phyloP scores from a whole-genome alignment of 768 basidiomycete species.

The Tephrocybe sp. region DNA sequence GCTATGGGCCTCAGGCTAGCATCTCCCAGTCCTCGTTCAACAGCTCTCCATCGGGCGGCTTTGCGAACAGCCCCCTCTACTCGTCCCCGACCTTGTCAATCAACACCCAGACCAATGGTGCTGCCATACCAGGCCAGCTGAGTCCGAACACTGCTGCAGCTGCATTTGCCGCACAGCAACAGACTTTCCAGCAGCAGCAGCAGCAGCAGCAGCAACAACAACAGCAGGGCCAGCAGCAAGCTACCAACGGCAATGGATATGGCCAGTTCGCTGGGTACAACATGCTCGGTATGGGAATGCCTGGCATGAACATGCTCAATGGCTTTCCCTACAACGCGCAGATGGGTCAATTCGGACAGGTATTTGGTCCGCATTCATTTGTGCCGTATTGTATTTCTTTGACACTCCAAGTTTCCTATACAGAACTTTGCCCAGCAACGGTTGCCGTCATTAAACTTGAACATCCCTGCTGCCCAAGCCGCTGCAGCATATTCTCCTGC shows the following conservation, averaged over 20 bases:
- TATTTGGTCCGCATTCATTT: conserved; percentile 19
- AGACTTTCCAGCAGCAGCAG: conserved; percentile 26
- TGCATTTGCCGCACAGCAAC: conserved; percentile 48
- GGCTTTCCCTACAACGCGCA: conserved; percentile 73
- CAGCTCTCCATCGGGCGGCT: conserved; percentile 45
- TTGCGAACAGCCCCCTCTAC: conserved; percentile 63
- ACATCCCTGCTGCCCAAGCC: conserved; percentile 67
- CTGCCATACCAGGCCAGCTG: conserved; percentile 49
- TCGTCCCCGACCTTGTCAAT: conserved; percentile 70
- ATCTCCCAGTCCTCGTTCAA: conserved; percentile 56
- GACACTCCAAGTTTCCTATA: conserved; percentile 22
- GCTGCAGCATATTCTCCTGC: conserved; percentile 72
- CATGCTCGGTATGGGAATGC: conserved; percentile 82
- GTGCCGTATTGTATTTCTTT: background rate
- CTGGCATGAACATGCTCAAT: conserved; percentile 69
- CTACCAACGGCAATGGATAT: conserved; percentile 52
- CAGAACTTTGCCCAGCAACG: conserved; percentile 57
- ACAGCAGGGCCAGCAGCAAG: conserved; percentile 36
- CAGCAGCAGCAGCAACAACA: conserved; percentile 45
- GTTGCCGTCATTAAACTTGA: conserved; percentile 62
- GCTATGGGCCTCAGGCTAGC: conserved; percentile 76
- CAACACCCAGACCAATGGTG: conserved; percentile 56
- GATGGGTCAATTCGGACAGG: conserved; percentile 72
- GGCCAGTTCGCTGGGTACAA: conserved; percentile 66
- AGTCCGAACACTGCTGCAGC: conserved; percentile 63